Evolutionary conservation across 1,284 basidiomycete species (phyloP).

Genomic region (Trametes hirsuta): DNA sequence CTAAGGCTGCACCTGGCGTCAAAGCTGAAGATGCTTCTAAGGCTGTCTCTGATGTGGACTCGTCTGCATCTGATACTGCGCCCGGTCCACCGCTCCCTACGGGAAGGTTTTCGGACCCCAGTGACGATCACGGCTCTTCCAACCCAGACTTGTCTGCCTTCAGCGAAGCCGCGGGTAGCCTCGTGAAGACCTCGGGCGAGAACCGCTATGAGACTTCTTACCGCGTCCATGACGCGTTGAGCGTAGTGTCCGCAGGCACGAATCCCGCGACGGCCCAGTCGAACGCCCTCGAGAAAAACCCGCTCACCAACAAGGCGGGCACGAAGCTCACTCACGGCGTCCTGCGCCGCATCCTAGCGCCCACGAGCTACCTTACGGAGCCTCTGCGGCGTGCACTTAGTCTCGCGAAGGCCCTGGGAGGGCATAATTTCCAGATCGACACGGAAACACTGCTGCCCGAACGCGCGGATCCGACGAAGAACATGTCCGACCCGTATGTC

Average conservation of each 20-base stretch:
- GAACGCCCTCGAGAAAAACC: neutral
- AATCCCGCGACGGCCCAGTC: neutral
- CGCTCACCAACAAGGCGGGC: neutral
- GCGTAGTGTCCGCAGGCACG: neutral
- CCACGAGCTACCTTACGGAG: neutral
- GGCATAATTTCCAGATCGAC: constrained; percentile 31
- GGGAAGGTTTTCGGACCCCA: neutral
- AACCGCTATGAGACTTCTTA: constrained; percentile 9
- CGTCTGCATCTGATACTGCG: neutral
- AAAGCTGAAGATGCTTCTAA: neutral
- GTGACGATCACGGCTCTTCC: constrained; percentile 2
- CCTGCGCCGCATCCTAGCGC: constrained; percentile 12
- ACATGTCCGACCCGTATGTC: constrained; percentile 21
- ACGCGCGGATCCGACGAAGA: constrained; percentile 7
- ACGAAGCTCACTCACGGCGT: neutral
- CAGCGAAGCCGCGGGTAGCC: neutral
- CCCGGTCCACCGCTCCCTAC: neutral
- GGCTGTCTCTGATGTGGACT: neutral
- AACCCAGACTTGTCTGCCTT: constrained; percentile 4
- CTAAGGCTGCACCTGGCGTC: neutral
- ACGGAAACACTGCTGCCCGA: constrained; percentile 26
- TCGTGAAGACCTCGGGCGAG: constrained; percentile 6
- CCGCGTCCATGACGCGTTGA: constrained; percentile 16
- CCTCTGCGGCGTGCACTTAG: neutral
- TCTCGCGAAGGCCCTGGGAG: constrained; percentile 1